Evolutionary conservation across 306 rosid genomes (phyloP).

Genomic region (Geum urbanum): DNA sequence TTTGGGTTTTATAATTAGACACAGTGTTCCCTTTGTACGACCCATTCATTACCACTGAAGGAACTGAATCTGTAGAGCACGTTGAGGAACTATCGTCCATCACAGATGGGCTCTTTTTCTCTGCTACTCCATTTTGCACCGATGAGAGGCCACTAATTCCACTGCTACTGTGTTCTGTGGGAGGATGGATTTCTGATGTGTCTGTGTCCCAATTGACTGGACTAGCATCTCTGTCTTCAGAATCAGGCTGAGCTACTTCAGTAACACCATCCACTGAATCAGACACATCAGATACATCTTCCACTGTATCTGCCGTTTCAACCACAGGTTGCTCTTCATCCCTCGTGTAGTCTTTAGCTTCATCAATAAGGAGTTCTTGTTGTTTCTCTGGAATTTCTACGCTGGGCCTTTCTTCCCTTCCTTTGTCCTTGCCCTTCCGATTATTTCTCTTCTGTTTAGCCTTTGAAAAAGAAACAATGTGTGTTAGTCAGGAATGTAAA

Average conservation of each 20-base stretch:
- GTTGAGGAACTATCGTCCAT: conserved; percentile 99
- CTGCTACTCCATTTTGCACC: conserved; percentile 55
- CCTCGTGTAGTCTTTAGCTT: conserved; percentile 45
- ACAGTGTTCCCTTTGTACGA: conserved; percentile 46
- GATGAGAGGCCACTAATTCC: conserved; percentile 51
- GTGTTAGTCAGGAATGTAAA: conserved; percentile 20
- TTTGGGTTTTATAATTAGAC: conserved; percentile 55
- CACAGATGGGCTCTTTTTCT: conserved; percentile 52
- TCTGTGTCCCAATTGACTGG: conserved; percentile 94
- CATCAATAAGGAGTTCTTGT: conserved; percentile 46
- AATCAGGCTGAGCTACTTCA: conserved; percentile 68
- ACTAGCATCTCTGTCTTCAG: conserved; percentile 85
- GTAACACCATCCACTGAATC: conserved; percentile 76
- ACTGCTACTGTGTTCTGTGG: conserved; percentile 56
- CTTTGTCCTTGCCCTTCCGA: conserved; percentile 81
- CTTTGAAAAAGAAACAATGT: conserved; percentile 37
- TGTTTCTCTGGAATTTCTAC: conserved; percentile 40
- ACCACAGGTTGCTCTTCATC: conserved; percentile 51
- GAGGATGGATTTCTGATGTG: conserved; percentile 83
- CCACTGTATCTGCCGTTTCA: conserved; percentile 61
- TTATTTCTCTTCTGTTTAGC: conserved; percentile 89
- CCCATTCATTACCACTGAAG: conserved; percentile 64
- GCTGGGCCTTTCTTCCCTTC: conserved; percentile 60
- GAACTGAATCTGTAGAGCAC: conserved; percentile 90
- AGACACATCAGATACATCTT: conserved; percentile 75